phyloP scores from a whole-genome alignment of 352 stramenopile genomes.

The Plasmopara muralis region DNA sequence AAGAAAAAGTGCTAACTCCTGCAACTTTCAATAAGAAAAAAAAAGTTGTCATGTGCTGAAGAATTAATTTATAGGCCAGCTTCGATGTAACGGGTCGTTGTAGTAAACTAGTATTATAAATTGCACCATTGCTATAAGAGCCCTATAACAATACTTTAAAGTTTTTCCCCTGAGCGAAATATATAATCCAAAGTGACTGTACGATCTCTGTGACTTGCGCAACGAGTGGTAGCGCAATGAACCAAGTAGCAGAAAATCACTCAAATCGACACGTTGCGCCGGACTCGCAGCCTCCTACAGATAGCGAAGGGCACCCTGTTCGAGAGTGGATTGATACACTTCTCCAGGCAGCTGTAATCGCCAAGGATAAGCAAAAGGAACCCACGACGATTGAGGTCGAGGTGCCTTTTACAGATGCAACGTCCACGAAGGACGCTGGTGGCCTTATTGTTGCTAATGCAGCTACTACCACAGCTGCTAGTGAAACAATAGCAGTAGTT shows the following conservation, averaged over 20 bases:
- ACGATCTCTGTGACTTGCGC: slow-evolving; percentile 12
- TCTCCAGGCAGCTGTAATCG: slow-evolving; percentile 66
- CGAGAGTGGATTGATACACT: slow-evolving; percentile 77
- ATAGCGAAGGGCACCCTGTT: slow-evolving; percentile 30
- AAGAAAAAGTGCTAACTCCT: too few relatives aligned
- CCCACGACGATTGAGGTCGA: slow-evolving; percentile 6
- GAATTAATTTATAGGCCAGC: too few relatives aligned
- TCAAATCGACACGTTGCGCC: slow-evolving; percentile 7
- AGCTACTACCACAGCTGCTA: background rate
- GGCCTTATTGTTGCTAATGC: background rate
- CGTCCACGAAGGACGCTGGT: background rate
- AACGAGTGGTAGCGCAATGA: slow-evolving; percentile 14
- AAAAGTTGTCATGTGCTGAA: too few relatives aligned
- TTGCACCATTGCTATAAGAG: too few relatives aligned
- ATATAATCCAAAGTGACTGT: background rate
- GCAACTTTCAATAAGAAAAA: too few relatives aligned
- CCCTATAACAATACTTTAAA: too few relatives aligned
- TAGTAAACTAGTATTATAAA: too few relatives aligned
- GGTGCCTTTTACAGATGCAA: slow-evolving; percentile 3
- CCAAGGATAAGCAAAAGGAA: slow-evolving; percentile 46
- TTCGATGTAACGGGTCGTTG: too few relatives aligned
- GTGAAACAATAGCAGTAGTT: background rate
- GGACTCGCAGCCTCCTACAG: slow-evolving; percentile 8
- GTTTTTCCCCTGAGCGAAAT: too few relatives aligned
- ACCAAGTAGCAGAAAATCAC: slow-evolving; percentile 15